Conservation (phyloP, 305 asterid genomes). For the Fraxinus nigra region DNA sequence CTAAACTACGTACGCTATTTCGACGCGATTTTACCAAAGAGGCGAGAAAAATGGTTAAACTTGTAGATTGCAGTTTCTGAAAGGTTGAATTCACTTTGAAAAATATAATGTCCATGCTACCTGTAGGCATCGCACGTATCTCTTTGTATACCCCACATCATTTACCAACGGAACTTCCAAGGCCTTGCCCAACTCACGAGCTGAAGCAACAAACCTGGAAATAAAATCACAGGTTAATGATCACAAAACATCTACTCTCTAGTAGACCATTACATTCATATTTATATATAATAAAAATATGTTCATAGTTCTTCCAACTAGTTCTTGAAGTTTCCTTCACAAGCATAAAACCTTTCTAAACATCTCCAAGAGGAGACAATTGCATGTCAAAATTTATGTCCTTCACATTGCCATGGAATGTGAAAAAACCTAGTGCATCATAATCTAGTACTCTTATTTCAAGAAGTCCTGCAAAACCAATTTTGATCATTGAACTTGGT, state of each 20-base stretch:
- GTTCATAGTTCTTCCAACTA: background rate
- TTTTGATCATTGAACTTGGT: background rate
- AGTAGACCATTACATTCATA: background rate
- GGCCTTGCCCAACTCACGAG: slow-evolving; percentile 93
- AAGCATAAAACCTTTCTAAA: background rate
- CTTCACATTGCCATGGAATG: background rate
- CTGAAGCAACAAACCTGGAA: slow-evolving; percentile 86
- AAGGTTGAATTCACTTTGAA: slow-evolving; percentile 8
- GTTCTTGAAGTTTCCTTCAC: background rate
- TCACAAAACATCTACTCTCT: background rate
- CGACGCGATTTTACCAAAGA: slow-evolving; percentile 3
- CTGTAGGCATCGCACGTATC: slow-evolving; percentile 97
- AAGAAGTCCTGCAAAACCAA: background rate
- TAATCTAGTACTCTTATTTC: background rate
- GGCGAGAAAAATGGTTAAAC: slow-evolving; percentile 4
- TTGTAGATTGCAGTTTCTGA: slow-evolving; percentile 14
- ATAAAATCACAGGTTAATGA: slow-evolving; percentile 16
- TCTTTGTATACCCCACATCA: slow-evolving; percentile 93
- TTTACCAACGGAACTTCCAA: slow-evolving; percentile 95
- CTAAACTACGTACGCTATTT: background rate
- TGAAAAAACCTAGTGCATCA: background rate
- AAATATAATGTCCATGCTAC: slow-evolving; percentile 34
- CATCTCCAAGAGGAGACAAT: background rate
- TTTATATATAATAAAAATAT: background rate
- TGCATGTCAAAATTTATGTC: background rate